A percentile compares a stretch with the other conserved stretches of the same genome.
Evolutionary conservation across 2,329 filamentous ascomycete species (phyloP).

Genomic region (Verticillium longisporum): DNA sequence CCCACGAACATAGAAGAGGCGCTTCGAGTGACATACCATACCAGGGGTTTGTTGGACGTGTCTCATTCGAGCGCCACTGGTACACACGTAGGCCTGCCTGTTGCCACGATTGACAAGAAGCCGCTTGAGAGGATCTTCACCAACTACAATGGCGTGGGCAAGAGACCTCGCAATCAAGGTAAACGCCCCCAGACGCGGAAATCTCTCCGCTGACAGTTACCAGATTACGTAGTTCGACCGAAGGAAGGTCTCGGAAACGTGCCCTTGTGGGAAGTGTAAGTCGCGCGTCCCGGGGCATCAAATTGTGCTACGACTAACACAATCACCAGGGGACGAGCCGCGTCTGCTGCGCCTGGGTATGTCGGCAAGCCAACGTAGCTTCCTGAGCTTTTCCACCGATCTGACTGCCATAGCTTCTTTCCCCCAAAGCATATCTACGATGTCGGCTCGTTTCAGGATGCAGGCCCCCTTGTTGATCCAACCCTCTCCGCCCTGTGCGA

Average conservation of each 20-base stretch:
- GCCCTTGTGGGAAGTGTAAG: not conserved
- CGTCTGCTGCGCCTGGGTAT: not conserved
- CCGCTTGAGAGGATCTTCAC: slow-evolving; percentile 2
- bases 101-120: slow-evolving; percentile 1
- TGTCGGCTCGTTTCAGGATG: not conserved
- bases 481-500: not conserved
- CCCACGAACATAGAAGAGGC: slow-evolving; percentile 1
- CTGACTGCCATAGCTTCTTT: not conserved
- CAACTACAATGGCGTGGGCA: slow-evolving; percentile 1
- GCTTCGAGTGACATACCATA: not conserved
- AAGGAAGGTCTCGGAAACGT: not conserved
- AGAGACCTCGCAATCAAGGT: not conserved
- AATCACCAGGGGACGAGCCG: not conserved
- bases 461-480: not conserved
- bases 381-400: not conserved
- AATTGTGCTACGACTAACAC: not conserved
- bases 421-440: not conserved
- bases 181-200: not conserved
- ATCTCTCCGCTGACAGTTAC: not conserved
- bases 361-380: not conserved
- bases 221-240: not conserved
- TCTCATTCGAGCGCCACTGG: not conserved
- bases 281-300: not conserved
- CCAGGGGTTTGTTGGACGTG: not conserved
- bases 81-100: not conserved